Evolutionary conservation across 2,329 filamentous ascomycete species (phyloP), one percentile per base, ranked within the genome.

Genomic region (Microcyclosporella mali): DNA sequence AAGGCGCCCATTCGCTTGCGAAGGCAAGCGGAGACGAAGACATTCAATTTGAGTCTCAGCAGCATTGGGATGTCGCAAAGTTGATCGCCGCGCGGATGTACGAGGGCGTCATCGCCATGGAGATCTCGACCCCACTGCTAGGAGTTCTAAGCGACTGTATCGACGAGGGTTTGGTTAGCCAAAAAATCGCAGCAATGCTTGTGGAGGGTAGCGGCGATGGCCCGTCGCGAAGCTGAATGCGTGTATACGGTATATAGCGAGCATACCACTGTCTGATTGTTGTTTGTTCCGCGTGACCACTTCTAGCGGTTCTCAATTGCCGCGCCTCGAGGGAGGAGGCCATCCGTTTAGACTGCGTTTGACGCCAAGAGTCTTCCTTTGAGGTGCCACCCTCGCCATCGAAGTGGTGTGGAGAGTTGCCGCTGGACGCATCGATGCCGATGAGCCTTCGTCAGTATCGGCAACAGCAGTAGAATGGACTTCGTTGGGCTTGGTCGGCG

Each of bases 91-190:
- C 66, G 35, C 59, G 64, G 6, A 56, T 67, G 42, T 58, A 70
- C 33, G 65, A 64, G 27, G 56, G 62, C 6, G 66, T 69, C 33
- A 63, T 65, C 10, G 51, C 47, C 38, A 55, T 55, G 2, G 47
- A 40, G 7, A 61, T 56, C 25, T 67, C 62, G 3, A 63, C 68
- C 21, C 63, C 70, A 15, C 49, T 70, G 37, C 60, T 64, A 40
- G 57, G 61, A 2, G 68, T 72, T 18, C 60, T 74, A 18, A 68
- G 71, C 46, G 70, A 73, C 34, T 72, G 74, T 64, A 66, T 74
- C 14, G 74, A 77, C 33, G 74, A 78, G 38, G 72, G 72, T 2
- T 55, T 74, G 50, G 60, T 75, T 34, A 46, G 51, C 29, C 28
- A 25, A 14, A 17, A 8, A 34, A 9, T 25, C 6, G 21, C 21